Conservation (phyloP, 106 monocot genomes). For the Posidonia australis region DNA sequence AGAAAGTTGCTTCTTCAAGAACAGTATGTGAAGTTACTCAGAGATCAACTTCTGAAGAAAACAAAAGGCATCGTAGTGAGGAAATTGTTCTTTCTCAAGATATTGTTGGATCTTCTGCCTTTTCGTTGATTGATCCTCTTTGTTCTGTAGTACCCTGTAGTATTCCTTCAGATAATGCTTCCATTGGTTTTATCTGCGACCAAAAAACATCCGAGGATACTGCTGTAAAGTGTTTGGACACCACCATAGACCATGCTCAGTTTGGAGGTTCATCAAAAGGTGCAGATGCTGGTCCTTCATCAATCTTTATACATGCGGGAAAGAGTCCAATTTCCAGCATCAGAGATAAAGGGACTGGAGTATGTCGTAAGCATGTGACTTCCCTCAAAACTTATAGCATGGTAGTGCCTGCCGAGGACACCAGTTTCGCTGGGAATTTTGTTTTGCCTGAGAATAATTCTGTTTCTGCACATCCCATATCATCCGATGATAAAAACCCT, state of each 20-base stretch:
- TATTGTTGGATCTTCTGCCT: slow-evolving; percentile 16
- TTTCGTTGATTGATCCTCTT: slow-evolving; percentile 37
- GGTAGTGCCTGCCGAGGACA: slow-evolving; percentile 8
- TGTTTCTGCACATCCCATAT: neutral
- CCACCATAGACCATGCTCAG: slow-evolving; percentile 1
- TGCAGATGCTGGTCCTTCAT: neutral
- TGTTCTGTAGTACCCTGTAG: slow-evolving; percentile 86
- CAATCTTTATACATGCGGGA: neutral
- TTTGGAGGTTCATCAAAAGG: slow-evolving; percentile 3
- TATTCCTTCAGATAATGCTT: slow-evolving; percentile 29
- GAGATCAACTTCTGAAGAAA: slow-evolving; percentile 5
- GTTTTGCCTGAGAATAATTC: neutral
- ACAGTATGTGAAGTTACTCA: slow-evolving; percentile 5
- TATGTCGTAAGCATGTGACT: slow-evolving; percentile 21
- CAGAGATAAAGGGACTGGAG: slow-evolving; percentile 13
- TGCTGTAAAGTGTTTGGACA: slow-evolving; percentile 2
- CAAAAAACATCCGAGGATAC: slow-evolving; percentile 3
- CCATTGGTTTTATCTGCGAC: neutral
- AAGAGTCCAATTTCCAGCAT: neutral
- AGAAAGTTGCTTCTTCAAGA: slow-evolving; percentile 39
- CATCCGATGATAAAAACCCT: neutral
- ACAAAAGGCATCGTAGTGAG: slow-evolving; percentile 11
- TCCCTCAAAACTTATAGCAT: slow-evolving; percentile 47
- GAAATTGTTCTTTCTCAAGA: slow-evolving; percentile 17
- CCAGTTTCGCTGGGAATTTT: neutral